phyloP scores from a whole-genome alignment of 2,329 filamentous ascomycete genomes.

The Beauveria sp. region DNA sequence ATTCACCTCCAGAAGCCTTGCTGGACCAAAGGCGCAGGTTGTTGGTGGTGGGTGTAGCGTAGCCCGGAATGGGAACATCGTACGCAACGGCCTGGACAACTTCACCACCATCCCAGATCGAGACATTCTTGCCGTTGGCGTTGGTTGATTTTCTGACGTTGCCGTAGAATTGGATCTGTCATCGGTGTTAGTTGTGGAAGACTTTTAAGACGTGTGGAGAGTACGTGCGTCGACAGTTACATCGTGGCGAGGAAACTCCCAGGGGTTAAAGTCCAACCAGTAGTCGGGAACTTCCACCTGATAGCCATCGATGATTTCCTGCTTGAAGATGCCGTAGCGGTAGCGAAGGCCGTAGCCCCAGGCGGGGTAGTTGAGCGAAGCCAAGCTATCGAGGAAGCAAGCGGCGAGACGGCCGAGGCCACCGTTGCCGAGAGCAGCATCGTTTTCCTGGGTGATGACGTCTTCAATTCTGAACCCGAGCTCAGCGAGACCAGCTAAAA shows the following conservation, averaged over 20 bases:
- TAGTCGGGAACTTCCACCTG: constrained; percentile 98
- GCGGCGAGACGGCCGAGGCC: constrained; percentile 90
- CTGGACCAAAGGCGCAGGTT: constrained; percentile 96
- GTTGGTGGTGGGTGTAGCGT: constrained; percentile 83
- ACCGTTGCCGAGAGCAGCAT: constrained; percentile 92
- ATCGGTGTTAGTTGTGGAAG: not conserved
- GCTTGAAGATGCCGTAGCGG: constrained; percentile 97
- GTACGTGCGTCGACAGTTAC: constrained; percentile 69
- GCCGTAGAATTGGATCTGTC: constrained; percentile 88
- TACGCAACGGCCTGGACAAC: constrained; percentile 88
- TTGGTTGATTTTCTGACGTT: constrained; percentile 68
- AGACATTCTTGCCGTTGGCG: constrained; percentile 64
- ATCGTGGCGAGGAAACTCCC: constrained; percentile 95
- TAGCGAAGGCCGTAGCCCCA: constrained; percentile 98
- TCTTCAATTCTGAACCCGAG: constrained; percentile 97
- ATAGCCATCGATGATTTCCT: constrained; percentile 96
- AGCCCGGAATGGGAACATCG: constrained; percentile 88
- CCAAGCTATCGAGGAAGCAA: constrained; percentile 94
- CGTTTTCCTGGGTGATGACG: constrained; percentile 88
- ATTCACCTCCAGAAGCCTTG: constrained; percentile 93
- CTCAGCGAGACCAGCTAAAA: constrained; percentile 69
- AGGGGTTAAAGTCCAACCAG: constrained; percentile 98
- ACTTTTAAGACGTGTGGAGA: not conserved
- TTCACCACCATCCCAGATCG: constrained; percentile 87
- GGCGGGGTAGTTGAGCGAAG: constrained; percentile 87